These are phyloP conservation scores for Triangularia setosa DNA, from an alignment of 2,329 filamentous ascomycete genomes.

Conservation along the genomic window DNA sequence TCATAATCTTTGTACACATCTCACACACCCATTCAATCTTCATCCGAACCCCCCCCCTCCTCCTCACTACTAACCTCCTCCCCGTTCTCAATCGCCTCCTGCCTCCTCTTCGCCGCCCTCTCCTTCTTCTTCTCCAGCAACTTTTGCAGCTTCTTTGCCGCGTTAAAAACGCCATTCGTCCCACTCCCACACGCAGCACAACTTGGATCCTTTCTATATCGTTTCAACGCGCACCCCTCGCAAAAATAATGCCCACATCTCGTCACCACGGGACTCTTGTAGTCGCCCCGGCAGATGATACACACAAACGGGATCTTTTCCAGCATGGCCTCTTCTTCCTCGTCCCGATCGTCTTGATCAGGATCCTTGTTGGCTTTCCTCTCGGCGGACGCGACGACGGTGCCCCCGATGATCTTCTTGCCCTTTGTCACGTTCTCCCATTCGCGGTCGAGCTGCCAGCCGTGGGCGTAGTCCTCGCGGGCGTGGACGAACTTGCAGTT, in stretches of 20 bases:
- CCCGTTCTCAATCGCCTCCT: constrained; percentile 48
- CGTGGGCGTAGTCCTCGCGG: constrained; percentile 77
- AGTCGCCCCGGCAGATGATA: constrained; percentile 76
- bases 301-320: constrained; percentile 87
- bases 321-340: constrained; percentile 67
- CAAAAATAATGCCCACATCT: constrained; percentile 97
- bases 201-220: constrained; percentile 81
- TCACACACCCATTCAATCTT: not conserved
- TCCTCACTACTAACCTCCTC: constrained; percentile 48
- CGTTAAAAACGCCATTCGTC: constrained; percentile 86
- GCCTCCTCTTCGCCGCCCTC: constrained; percentile 54
- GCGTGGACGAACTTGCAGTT: constrained; percentile 78
- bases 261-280: constrained; percentile 77
- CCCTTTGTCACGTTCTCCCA: constrained; percentile 84
- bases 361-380: constrained; percentile 35
- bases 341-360: constrained; percentile 49
- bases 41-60: constrained; percentile 10
- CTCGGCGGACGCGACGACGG: constrained; percentile 57
- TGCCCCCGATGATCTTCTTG: constrained; percentile 59
- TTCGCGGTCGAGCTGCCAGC: constrained; percentile 91
- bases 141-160: constrained; percentile 76
- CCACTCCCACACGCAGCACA: constrained; percentile 83
- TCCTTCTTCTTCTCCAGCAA: constrained; percentile 71
- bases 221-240: constrained; percentile 77
- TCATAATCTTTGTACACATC: not conserved